Percentiles rank a stretch among this genome's conserved stretches.
These are phyloP conservation scores for Hypsizygus ulmarius DNA, from an alignment of 1,284 basidiomycete genomes.

Conservation along the genomic window DNA sequence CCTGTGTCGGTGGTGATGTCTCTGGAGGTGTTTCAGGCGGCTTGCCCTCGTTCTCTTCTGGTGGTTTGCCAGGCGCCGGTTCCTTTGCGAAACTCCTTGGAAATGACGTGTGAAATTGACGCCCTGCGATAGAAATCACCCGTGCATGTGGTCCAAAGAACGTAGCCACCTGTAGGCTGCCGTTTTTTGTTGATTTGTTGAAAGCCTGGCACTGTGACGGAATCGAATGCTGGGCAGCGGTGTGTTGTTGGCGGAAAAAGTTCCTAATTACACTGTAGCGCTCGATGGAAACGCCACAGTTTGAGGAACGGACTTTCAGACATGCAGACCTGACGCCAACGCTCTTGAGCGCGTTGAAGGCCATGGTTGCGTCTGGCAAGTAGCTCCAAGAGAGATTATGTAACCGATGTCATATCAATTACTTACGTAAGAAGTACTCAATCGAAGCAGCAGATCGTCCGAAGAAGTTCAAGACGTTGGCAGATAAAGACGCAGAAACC, in stretches of 20 bases:
- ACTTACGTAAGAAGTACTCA: no score
- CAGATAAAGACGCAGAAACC: background rate
- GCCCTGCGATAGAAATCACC: background rate
- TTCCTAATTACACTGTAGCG: constrained; percentile 38
- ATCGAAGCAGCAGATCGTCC: no score
- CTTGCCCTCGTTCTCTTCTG: constrained; percentile 1
- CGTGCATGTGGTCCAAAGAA: background rate
- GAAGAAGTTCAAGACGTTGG: no score
- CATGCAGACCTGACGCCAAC: constrained; percentile 7
- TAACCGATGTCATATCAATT: background rate
- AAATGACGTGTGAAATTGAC: constrained; percentile 11
- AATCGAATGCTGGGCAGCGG: background rate
- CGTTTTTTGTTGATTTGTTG: background rate
- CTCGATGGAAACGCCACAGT: constrained; percentile 27
- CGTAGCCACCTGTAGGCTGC: background rate
- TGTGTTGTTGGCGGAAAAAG: constrained; percentile 36
- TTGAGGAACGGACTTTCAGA: background rate
- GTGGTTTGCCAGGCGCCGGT: background rate
- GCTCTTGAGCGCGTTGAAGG: constrained; percentile 7
- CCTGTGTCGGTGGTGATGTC: background rate
- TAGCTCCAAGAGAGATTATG: background rate
- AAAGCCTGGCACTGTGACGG: background rate
- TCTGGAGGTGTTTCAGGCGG: background rate
- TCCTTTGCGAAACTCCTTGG: constrained; percentile 1
- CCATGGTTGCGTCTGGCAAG: background rate